These are phyloP conservation scores for Fusarium tuaranense DNA, from an alignment of 2,329 filamentous ascomycete genomes.

Conservation along the genomic window DNA sequence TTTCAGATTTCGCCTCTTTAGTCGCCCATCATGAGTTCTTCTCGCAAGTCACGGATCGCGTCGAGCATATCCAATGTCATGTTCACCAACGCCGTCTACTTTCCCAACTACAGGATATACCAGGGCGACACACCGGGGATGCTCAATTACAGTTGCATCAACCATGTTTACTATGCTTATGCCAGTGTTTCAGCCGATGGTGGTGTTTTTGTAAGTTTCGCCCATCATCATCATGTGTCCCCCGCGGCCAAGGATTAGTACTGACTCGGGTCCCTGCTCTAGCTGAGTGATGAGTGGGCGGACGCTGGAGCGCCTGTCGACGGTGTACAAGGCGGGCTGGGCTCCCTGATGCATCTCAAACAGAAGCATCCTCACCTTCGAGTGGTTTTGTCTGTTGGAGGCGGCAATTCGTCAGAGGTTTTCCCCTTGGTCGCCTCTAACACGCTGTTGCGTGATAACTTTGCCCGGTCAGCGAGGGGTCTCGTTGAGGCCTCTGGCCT, in stretches of 20 bases:
- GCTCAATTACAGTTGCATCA: slow-evolving; percentile 81
- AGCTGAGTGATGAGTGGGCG: slow-evolving; percentile 85
- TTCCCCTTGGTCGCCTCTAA: slow-evolving; percentile 76
- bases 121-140: slow-evolving; percentile 78
- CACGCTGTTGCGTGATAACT: slow-evolving; percentile 72
- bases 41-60: slow-evolving; percentile 59
- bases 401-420: slow-evolving; percentile 71
- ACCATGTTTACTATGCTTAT: slow-evolving; percentile 87
- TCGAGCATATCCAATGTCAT: slow-evolving; percentile 61
- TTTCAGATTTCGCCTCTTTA: not conserved
- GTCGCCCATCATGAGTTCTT: slow-evolving; percentile 55
- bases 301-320: slow-evolving; percentile 80
- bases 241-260: slow-evolving; percentile 10
- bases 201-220: slow-evolving; percentile 75
- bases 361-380: slow-evolving; percentile 76
- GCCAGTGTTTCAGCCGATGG: slow-evolving; percentile 80
- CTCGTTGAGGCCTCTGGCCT: slow-evolving; percentile 77
- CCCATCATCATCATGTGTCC: slow-evolving; percentile 16
- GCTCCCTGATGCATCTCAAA: slow-evolving; percentile 80
- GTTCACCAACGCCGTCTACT: slow-evolving; percentile 83
- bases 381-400: slow-evolving; percentile 83
- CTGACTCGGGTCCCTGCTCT: slow-evolving; percentile 44
- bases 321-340: slow-evolving; percentile 76
- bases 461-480: slow-evolving; percentile 74
- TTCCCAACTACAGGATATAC: slow-evolving; percentile 83